Conservation (phyloP, 176 grass and related monocot species). For the Ensete ventricosum region DNA sequence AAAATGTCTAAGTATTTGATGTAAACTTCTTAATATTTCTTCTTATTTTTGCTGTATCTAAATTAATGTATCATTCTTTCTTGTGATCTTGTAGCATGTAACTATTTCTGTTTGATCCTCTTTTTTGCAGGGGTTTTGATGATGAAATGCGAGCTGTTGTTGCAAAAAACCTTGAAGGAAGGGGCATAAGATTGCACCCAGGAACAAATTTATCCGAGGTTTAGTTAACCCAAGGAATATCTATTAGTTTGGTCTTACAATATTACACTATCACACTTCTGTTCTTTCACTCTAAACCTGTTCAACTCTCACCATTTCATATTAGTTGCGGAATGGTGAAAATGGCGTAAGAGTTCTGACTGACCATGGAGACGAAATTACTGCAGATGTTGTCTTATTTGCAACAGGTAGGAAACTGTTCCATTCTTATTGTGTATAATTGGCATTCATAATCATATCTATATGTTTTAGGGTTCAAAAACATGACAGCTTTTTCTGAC, state of each 20-base stretch:
- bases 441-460: no score
- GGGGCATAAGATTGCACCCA: slow-evolving; percentile 77
- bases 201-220: slow-evolving; percentile 70
- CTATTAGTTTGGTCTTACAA: background rate
- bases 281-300: background rate
- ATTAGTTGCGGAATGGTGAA: slow-evolving; percentile 70
- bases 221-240: background rate
- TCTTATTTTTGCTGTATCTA: background rate
- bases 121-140: slow-evolving; percentile 69
- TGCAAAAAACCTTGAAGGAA: slow-evolving; percentile 85
- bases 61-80: background rate
- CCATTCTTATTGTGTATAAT: no score
- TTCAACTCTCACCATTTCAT: slow-evolving; percentile 17
- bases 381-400: slow-evolving; percentile 92
- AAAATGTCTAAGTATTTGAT: background rate
- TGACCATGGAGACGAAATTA: slow-evolving; percentile 71
- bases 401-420: slow-evolving; percentile 57
- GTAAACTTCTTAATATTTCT: background rate
- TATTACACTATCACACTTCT: background rate
- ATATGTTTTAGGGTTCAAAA: no score
- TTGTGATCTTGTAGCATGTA: background rate
- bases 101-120: background rate
- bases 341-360: slow-evolving; percentile 78
- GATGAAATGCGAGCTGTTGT: slow-evolving; percentile 86
- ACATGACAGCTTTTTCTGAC: no score